Conservation (phyloP, 805 yeast species). For the Candida dajiaensis region DNA sequence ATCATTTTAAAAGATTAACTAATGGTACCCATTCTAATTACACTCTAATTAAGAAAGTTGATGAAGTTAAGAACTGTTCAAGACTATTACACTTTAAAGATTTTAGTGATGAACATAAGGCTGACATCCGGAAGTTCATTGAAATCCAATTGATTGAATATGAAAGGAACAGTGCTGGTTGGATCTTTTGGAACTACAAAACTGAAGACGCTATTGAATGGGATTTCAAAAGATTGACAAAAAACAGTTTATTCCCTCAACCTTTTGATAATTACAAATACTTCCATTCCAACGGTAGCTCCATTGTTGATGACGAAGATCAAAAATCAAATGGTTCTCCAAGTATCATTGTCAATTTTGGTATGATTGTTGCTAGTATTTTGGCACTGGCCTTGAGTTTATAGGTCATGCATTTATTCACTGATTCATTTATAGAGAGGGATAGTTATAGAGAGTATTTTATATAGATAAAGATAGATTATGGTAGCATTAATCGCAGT, state of each 20-base stretch:
- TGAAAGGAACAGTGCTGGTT: conserved; percentile 43
- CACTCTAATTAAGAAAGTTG: not conserved
- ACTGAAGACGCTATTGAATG: conserved; percentile 63
- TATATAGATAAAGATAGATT: no score
- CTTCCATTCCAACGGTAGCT: conserved; percentile 23
- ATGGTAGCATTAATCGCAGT: no score
- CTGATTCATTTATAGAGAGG: no score
- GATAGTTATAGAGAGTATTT: not conserved
- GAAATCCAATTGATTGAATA: conserved; percentile 58
- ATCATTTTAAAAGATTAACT: not conserved
- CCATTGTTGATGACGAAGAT: not conserved
- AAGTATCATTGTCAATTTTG: not conserved
- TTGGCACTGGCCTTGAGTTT: not conserved
- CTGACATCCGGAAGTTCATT: conserved; percentile 44
- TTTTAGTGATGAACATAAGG: conserved; percentile 39
- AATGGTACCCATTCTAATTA: not conserved
- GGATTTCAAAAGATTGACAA: conserved; percentile 51
- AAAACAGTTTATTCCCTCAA: conserved; percentile 50
- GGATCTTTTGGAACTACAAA: conserved; percentile 69
- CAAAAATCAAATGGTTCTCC: not conserved
- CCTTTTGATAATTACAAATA: conserved; percentile 54
- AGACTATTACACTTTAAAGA: conserved; percentile 29
- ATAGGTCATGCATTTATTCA: not conserved
- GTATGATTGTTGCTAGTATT: not conserved
- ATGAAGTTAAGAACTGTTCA: conserved; percentile 30